Evolutionary conservation across 257 asterid genomes (phyloP).

Genomic region (Primulina tabacum): DNA sequence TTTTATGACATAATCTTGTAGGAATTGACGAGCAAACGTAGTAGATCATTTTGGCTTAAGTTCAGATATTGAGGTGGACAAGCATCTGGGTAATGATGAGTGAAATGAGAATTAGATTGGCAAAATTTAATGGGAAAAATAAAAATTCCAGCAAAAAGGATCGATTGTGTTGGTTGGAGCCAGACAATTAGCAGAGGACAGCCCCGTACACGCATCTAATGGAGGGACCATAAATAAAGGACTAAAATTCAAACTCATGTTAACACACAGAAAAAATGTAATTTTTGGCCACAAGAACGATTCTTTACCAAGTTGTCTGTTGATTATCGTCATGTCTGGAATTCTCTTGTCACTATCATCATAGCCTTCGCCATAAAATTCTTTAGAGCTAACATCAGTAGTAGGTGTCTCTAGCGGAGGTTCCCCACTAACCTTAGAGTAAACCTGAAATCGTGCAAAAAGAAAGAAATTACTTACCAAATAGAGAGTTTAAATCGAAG

Average conservation of each 20-base stretch:
- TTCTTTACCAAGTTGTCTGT: slow-evolving; percentile 57
- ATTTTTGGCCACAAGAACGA: not conserved
- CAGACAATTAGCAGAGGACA: not conserved
- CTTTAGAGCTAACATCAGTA: slow-evolving; percentile 64
- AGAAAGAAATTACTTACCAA: not conserved
- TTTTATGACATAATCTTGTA: not conserved
- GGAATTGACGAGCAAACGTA: not conserved
- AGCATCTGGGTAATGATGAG: not conserved
- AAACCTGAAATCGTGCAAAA: slow-evolving; percentile 38
- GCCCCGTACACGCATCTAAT: not conserved
- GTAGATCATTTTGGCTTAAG: not conserved
- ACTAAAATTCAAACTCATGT: not conserved
- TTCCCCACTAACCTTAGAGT: slow-evolving; percentile 69
- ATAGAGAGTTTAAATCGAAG: not conserved
- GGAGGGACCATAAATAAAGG: not conserved
- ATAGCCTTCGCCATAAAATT: slow-evolving; percentile 70
- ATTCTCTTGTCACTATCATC: slow-evolving; percentile 80
- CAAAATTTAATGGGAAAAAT: no score
- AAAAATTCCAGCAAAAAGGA: not conserved
- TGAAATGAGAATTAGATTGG: not conserved
- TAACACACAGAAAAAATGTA: not conserved
- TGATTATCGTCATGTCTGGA: slow-evolving; percentile 76
- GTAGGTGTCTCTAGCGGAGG: slow-evolving; percentile 54
- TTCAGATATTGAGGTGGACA: not conserved
- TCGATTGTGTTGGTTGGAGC: not conserved